Evolutionary conservation across 1,139 yeast species (phyloP), one percentile per base, ranked within the genome.

Genomic region (Protomyces inouyei): DNA sequence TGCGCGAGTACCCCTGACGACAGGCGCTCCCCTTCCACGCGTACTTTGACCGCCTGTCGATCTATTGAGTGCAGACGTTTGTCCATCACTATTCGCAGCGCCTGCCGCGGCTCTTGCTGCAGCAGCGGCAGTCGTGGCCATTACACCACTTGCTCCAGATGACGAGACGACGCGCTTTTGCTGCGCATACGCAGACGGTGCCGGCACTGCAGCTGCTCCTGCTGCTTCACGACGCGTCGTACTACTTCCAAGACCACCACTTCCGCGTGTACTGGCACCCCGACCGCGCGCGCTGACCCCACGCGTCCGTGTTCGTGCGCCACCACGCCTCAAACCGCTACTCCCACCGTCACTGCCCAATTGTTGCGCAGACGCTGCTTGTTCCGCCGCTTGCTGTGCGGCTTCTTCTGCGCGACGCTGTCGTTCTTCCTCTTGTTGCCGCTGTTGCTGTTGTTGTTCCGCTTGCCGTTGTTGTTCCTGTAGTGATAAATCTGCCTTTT

Each of bases 141-240:
- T 25, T 8, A 38, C 18, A 4, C 55, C 10, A 8, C 46, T 52
- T 16, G 51, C 18, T 14, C 51, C 16, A 14, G 23, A 18, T 23
- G 61, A 18, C 14, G 52, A 46, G 16, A 40, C 43, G 16, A 40
- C 45, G 16, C 63, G 57, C 12, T 52, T 55, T 40, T 55, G 43
- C n/a, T 59, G 63, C 14, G 63, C 63, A 52, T 59, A 59, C 6
- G 63, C 63, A 52, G 63, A 59, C 23, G 54, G 57, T 9, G 46
- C 57, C 28, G 53, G 57, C 25, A 16, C 46, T 43, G 45, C 32
- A 37, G 43, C 16, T 14, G 43, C 43, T 18, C 18, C 18, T 18
- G 18, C 18, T 1, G 35, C 56, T 18, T 45, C 52, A 12, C 57
- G 57, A 5, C 63, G 63, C 8, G 52, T 36, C 2, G 45, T 59